Conservation (phyloP, 768 basidiomycete species). For the Leccinum arenicola region DNA sequence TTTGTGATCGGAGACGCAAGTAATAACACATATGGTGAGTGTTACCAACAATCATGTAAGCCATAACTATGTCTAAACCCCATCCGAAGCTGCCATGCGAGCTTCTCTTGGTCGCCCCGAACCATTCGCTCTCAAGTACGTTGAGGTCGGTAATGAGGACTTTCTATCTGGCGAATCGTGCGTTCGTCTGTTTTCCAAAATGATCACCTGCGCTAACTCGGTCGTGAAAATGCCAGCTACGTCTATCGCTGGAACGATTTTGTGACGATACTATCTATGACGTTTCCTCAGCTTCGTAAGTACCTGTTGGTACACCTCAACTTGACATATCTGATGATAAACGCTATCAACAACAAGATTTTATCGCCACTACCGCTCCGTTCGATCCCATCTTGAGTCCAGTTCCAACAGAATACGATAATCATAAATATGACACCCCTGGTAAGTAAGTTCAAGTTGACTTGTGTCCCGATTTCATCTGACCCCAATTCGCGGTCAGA, state of each 20-base stretch:
- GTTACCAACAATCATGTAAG: neutral
- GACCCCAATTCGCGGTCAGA: neutral
- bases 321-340: neutral
- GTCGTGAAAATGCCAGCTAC: neutral
- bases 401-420: neutral
- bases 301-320: neutral
- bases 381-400: neutral
- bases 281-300: neutral
- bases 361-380: neutral
- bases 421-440: neutral
- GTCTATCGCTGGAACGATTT: neutral
- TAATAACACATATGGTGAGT: neutral
- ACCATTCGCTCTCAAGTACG: neutral
- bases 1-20: neutral
- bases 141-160: neutral
- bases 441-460: neutral
- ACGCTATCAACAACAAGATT: neutral
- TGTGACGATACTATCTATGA: neutral
- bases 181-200: neutral
- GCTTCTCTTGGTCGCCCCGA: neutral
- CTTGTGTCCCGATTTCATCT: neutral
- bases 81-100: neutral
- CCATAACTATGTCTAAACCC: neutral
- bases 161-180: neutral
- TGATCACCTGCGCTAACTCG: neutral